These are phyloP conservation scores for Amanita thiersii DNA, from an alignment of 768 basidiomycete species.

Conservation along the genomic window DNA sequence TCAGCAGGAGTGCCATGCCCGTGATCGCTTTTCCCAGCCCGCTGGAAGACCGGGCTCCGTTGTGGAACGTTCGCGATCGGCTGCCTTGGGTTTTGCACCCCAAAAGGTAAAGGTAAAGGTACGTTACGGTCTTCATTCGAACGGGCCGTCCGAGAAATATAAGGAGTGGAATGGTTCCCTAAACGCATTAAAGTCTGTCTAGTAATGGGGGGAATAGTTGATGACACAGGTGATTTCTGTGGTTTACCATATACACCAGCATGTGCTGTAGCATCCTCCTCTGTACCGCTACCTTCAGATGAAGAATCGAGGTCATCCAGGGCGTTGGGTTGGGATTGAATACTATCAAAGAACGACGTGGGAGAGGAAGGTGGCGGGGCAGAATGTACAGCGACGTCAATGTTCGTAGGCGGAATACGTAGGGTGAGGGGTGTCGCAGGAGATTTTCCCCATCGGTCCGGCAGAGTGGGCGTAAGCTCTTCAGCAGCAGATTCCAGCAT, in stretches of 20 bases:
- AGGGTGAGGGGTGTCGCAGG: constrained; percentile 25
- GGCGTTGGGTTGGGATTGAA: constrained; percentile 61
- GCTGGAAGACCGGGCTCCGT: constrained; percentile 36
- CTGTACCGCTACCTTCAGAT: constrained; percentile 36
- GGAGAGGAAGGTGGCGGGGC: constrained; percentile 61
- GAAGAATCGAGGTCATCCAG: constrained; percentile 69
- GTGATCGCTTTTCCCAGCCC: constrained; percentile 23
- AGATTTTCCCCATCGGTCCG: constrained; percentile 21
- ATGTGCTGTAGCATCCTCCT: constrained; percentile 23
- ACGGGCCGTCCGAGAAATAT: constrained; percentile 32
- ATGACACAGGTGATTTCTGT: constrained; percentile 27
- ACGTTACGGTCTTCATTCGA: constrained; percentile 4
- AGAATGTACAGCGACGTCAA: constrained; percentile 42
- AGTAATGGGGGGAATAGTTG: constrained; percentile 21
- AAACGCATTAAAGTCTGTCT: constrained; percentile 50
- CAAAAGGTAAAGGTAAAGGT: constrained; percentile 20
- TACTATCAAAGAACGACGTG: constrained; percentile 67
- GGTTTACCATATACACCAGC: constrained; percentile 10
- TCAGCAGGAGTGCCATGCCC: constrained; percentile 27
- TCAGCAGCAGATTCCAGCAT: constrained; percentile 31
- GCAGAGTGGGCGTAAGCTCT: constrained; percentile 31
- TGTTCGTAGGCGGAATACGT: constrained; percentile 36
- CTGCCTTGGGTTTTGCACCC: constrained; percentile 28
- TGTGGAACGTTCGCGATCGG: constrained; percentile 48
- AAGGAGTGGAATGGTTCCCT: constrained; percentile 65